Base-by-base conservation (phyloP, 179 eudicot genomes). In the Amaranthus tricolor region DNA sequence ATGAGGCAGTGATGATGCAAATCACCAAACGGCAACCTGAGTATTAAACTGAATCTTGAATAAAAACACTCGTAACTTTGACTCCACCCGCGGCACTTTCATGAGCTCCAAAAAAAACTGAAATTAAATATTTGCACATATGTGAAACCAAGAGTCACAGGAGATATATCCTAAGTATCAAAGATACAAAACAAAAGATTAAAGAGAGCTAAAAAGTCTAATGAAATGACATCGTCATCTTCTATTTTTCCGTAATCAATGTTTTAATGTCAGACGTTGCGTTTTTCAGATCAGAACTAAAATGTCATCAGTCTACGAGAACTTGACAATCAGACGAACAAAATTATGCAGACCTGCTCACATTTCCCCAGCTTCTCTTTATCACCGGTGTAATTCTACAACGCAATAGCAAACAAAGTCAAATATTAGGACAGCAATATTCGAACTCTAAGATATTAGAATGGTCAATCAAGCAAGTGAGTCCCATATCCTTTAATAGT, bases 1-100 rank as follows among this genome's bases (percentile, higher is more conserved):
- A 60, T 48, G 19, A 65, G n/a, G 58, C 53, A 48, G 65, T n/a
- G 47, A 62, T 54, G 70, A 64, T 43, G 53, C 31, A 59, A 73
- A 70, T 31, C 71, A 49, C 71, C 58, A 56, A 73, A 70, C 62
- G 70, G 67, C 20, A 70, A 92, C 99, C 99, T 96, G 98, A 68
- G 88, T 62, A 51, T 83, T 93, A 77, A 91, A 95, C 76, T 89
- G 97, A 80, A 93, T 93, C 88, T 95, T 95, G 90, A 93, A 95
- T 80, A 89, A 81, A 84, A 95, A 95, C 44, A 95, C 97, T 81
- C 92, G 83, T 79, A 95, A 80, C 82, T 95, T 95, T n/a, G 99
- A 88, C 85, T 95, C 99, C 81, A 95, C 92, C 65, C 99, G 88
- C 12, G 98, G 98, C 72, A 88, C 99, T 87, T 93, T 95, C 99